Conservation (phyloP, 2,329 filamentous ascomycete species). For the Alternaria rosae region DNA sequence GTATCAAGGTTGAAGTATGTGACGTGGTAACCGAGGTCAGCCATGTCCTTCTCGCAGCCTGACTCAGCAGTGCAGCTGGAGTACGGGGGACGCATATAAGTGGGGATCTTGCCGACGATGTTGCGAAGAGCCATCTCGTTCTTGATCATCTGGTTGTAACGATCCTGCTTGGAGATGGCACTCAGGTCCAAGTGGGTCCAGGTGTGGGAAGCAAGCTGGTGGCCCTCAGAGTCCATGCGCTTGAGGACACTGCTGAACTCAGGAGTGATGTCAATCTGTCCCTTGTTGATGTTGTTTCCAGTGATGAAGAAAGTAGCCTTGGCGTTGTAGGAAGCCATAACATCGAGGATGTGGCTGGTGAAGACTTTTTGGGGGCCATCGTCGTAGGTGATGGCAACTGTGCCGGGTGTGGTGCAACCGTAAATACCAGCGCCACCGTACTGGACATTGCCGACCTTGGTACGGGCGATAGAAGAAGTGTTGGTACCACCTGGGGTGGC, state of each 20-base stretch:
- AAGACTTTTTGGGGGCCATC: slow-evolving; percentile 68
- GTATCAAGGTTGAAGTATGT: slow-evolving; percentile 69
- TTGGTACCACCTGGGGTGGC: slow-evolving; percentile 61
- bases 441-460: slow-evolving; percentile 61
- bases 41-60: slow-evolving; percentile 50
- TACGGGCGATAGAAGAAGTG: slow-evolving; percentile 61
- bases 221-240: slow-evolving; percentile 62
- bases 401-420: slow-evolving; percentile 60
- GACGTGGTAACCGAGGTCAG: slow-evolving; percentile 64
- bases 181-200: slow-evolving; percentile 62
- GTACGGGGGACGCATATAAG: slow-evolving; percentile 61
- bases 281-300: slow-evolving; percentile 64
- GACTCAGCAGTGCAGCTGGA: slow-evolving; percentile 54
- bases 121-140: slow-evolving; percentile 65
- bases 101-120: slow-evolving; percentile 63
- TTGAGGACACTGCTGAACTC: slow-evolving; percentile 61
- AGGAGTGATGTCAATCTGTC: slow-evolving; percentile 61
- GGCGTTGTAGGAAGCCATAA: slow-evolving; percentile 65
- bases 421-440: slow-evolving; percentile 67
- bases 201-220: slow-evolving; percentile 68
- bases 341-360: slow-evolving; percentile 67
- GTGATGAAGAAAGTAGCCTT: slow-evolving; percentile 74
- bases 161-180: slow-evolving; percentile 52
- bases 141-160: slow-evolving; percentile 60
- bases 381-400: slow-evolving; percentile 72